Evolutionary conservation across 2,329 filamentous ascomycete genomes (phyloP), one percentile per base, ranked within the genome.

Genomic region (Exophiala lecanii-corni): DNA sequence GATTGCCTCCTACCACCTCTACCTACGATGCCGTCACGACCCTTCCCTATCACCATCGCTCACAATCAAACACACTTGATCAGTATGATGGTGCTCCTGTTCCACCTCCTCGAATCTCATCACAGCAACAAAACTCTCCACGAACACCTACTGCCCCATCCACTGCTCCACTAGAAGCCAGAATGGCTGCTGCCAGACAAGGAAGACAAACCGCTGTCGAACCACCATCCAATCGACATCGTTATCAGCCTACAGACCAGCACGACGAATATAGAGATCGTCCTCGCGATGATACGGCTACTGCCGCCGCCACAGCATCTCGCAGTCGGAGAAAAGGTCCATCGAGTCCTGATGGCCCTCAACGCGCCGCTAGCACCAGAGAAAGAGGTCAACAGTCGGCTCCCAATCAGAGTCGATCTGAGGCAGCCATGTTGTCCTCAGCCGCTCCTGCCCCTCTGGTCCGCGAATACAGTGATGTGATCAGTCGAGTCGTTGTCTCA

Each of bases 21-120:
- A 36, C 47, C 9, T 51, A 49, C 26, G 23, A 48, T 30, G 26
- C n/a, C 16, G 39, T 36, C 19, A 49, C 49, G 13, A 35, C 33
- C n/a, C 28, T 51, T 3, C 49, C 49, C 25, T 49, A 53, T 43
- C 53, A 54, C 39, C 58, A 58, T 45, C 57, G 61, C 52, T 59
- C 55, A 44, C 64, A 56, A 54, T 55, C 53, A 21, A 55, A 58
- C 33, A 59, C 61, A 31, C 60, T 66, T 41, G 67, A 76, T 68
- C 66, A 77, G 72, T 65, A 79, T 75, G 69, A 66, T 45, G 64
- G 64, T 20, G 79, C 84, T 40, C 83, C 86, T 17, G 75, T 86
- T 55, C 82, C 84, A 42, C 89, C 86, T 36, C 86, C 86, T 25
- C 79, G 89, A 59, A 89, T 86, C 5, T 94, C 89, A 10, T 92